Base-by-base conservation (phyloP, 148 eudicot species). In the Heliamphora exappendiculata region DNA sequence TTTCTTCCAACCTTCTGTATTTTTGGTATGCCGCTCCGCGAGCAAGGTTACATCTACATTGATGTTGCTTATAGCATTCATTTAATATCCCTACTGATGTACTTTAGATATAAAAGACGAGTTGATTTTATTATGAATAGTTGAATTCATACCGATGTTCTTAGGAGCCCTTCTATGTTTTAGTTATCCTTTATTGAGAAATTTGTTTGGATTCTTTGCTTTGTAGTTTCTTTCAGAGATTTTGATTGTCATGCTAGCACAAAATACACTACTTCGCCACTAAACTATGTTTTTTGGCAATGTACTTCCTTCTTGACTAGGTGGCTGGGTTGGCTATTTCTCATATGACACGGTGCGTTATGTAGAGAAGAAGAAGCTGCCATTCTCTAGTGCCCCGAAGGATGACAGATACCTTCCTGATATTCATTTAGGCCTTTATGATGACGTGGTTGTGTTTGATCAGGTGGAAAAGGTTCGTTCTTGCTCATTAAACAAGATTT, bases 301-400 rank as follows among this genome's bases (percentile, higher is more conserved):
- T 78, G 47, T 70, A 47, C 29, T 63, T 79, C 51, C 42, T 72
- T 72, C 50, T 73, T 77, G 54, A 76, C 53, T 85, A 95, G 99
- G 99, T 84, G 99, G 99, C 45, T 96, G 99, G 99, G 93, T 93
- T 77, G 99, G 99, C 74, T 96, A 91, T 76, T 96, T 96, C 78
- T 96, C 99, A 31, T 96, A 96, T 77, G 99, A 96, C 68, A 96
- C 99, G 4, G 94, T 93, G 44, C 94, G 99, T 39, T 96, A 93
- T 79, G 98, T 88, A 66, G 99, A 96, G 87, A 91, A 91, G 91
- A 96, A 86, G 79, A 96, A 96, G 77, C 83, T 96, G 33, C 99
- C 99, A 1, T 96, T 96, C 75, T 86, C 91, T 76, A 85, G 78
- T 81, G 97, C 98, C 58, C 94, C 99, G 24, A 44, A 60, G 60